These are phyloP conservation scores for Cadophora sp. DNA, from an alignment of 2,329 filamentous ascomycete genomes.

Conservation along the genomic window DNA sequence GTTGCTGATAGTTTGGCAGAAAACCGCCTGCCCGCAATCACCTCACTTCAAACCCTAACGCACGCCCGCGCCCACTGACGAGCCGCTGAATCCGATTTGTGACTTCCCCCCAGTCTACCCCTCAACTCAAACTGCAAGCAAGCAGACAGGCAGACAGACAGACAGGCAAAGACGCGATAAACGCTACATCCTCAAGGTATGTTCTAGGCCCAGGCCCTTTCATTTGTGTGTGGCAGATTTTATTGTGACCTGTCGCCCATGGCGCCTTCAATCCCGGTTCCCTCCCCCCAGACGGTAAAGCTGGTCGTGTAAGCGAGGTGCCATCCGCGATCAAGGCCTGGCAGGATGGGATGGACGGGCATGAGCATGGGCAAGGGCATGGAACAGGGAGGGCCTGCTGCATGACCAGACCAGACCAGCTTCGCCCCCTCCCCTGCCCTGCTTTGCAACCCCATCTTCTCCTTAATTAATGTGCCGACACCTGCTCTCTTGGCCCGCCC, in stretches of 20 bases:
- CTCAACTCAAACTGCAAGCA: conserved; percentile 1
- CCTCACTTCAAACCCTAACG: conserved; percentile 1
- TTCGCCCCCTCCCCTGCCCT: conserved; percentile 15
- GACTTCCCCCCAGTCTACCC: conserved; percentile 5
- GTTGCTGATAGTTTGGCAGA: conserved; percentile 33
- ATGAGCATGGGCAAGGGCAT: neutral
- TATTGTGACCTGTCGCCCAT: conserved; percentile 32
- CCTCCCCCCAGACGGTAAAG: conserved; percentile 30
- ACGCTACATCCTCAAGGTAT: conserved; percentile 31
- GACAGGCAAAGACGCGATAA: conserved; percentile 25
- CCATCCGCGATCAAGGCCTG: conserved; percentile 39
- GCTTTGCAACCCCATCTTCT: conserved; percentile 37
- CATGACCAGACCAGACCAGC: conserved; percentile 43
- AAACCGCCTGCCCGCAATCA: conserved; percentile 13
- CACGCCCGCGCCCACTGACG: conserved; percentile 4
- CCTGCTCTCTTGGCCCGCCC: conserved; percentile 29
- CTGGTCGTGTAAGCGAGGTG: conserved; percentile 36
- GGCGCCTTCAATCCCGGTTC: conserved; percentile 37
- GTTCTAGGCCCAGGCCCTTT: conserved; percentile 33
- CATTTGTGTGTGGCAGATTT: conserved; percentile 27
- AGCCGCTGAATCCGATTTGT: conserved; percentile 19
- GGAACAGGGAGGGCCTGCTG: conserved; percentile 26
- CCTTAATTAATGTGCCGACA: conserved; percentile 43
- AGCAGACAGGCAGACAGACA: neutral
- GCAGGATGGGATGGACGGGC: neutral